Conservation (phyloP, 2,329 filamentous ascomycete species). For the Ampelomyces quisqualis region DNA sequence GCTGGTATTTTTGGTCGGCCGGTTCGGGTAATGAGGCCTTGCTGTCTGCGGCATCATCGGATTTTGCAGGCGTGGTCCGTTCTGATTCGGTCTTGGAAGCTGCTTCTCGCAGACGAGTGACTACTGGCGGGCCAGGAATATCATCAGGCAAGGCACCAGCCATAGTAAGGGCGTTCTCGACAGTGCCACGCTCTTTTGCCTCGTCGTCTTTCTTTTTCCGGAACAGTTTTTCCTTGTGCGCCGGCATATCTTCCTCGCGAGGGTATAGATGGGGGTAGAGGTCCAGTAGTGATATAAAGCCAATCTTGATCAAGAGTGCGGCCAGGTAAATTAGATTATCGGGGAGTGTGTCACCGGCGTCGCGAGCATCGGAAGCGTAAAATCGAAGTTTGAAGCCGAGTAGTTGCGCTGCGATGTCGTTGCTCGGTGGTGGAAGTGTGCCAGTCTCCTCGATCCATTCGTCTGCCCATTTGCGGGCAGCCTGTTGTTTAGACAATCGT, state of each 20-base stretch:
- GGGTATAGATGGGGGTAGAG: conserved; percentile 92
- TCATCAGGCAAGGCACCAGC: conserved; percentile 88
- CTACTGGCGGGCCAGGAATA: conserved; percentile 54
- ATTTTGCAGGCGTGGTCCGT: conserved; percentile 44
- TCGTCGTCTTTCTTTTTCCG: conserved; percentile 70
- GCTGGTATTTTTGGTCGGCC: conserved; percentile 80
- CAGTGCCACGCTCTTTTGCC: conserved; percentile 64
- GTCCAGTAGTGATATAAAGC: conserved; percentile 89
- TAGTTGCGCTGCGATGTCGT: conserved; percentile 87
- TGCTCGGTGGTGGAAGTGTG: conserved; percentile 80
- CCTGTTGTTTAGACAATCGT: conserved; percentile 47
- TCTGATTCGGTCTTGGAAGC: conserved; percentile 51
- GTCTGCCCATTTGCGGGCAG: conserved; percentile 35
- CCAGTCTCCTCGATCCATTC: conserved; percentile 80
- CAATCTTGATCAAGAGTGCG: conserved; percentile 91
- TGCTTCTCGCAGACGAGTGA: conserved; percentile 54
- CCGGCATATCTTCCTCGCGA: conserved; percentile 77
- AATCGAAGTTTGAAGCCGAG: conserved; percentile 97
- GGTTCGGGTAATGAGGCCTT: conserved; percentile 66
- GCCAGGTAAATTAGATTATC: conserved; percentile 92
- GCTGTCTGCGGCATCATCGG: conserved; percentile 44
- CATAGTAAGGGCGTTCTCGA: conserved; percentile 80
- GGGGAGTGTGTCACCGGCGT: conserved; percentile 74
- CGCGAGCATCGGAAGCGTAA: conserved; percentile 78
- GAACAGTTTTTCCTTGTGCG: conserved; percentile 66